Evolutionary conservation across 352 stramenopile species (phyloP).

Genomic region (Globisporangium polare): DNA sequence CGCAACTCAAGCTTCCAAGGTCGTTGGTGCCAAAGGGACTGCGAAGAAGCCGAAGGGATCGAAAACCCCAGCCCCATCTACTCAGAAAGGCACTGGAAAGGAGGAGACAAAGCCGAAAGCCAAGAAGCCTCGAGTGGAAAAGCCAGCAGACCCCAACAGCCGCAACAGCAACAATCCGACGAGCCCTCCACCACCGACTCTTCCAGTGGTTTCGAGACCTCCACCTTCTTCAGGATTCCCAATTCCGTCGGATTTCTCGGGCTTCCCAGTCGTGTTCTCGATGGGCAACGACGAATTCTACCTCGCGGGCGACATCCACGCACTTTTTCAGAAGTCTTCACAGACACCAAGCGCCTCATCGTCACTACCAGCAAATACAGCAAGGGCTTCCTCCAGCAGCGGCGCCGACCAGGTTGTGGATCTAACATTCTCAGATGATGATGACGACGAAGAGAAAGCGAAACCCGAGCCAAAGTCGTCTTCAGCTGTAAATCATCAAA

Average conservation of each 20-base stretch:
- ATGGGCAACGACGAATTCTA: slow-evolving; percentile 33
- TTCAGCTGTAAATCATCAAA: background rate
- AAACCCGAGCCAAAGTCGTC: background rate
- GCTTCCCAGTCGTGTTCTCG: slow-evolving; percentile 27
- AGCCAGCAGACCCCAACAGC: background rate
- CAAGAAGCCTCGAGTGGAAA: slow-evolving; percentile 19
- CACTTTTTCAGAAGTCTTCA: slow-evolving; percentile 22
- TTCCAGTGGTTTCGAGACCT: background rate
- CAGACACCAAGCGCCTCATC: background rate
- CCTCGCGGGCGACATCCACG: slow-evolving; percentile 45
- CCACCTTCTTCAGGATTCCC: background rate
- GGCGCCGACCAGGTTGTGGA: slow-evolving; percentile 15
- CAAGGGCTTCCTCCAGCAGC: background rate
- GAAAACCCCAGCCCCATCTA: background rate
- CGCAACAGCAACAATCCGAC: slow-evolving; percentile 7
- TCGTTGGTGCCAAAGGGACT: background rate
- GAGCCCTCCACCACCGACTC: background rate
- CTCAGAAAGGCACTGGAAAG: background rate
- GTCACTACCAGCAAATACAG: background rate
- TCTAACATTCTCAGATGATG: slow-evolving; percentile 31
- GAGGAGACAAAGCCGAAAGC: slow-evolving; percentile 8
- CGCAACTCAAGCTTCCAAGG: background rate
- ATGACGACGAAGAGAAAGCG: background rate
- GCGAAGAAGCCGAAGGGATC: background rate
- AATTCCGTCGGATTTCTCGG: slow-evolving; percentile 2